These are phyloP conservation scores for Aspergillus novoparasiticus DNA, from an alignment of 2,329 filamentous ascomycete species.

Conservation along the genomic window DNA sequence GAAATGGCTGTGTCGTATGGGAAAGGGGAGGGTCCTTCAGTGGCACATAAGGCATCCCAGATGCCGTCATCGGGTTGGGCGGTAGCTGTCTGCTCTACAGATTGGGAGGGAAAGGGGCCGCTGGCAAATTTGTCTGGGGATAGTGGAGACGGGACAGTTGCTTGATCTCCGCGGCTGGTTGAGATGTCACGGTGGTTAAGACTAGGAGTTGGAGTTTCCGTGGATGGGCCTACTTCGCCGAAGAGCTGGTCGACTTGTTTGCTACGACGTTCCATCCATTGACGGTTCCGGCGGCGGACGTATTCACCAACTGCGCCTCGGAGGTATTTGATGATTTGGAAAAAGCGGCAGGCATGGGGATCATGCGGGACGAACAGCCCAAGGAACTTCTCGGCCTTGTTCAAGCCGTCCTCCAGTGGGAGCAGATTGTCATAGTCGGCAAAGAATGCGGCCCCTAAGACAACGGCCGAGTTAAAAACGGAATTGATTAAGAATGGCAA, in stretches of 20 bases:
- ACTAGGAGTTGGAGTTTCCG: slow-evolving; percentile 12
- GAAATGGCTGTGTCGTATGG: slow-evolving; percentile 37
- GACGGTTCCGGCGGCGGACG: slow-evolving; percentile 38
- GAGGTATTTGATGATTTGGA: slow-evolving; percentile 44
- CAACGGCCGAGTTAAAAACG: slow-evolving; percentile 49
- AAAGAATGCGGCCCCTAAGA: slow-evolving; percentile 50
- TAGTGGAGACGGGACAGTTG: slow-evolving; percentile 25
- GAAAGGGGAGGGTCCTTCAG: slow-evolving; percentile 20
- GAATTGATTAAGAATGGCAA: slow-evolving; percentile 52
- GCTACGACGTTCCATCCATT: slow-evolving; percentile 43
- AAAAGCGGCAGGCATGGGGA: slow-evolving; percentile 39
- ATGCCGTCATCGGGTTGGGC: slow-evolving; percentile 26
- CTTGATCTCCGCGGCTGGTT: slow-evolving; percentile 10
- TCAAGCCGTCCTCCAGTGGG: slow-evolving; percentile 36
- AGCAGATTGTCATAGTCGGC: slow-evolving; percentile 47
- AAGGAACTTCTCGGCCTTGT: slow-evolving; percentile 38
- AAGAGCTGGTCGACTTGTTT: slow-evolving; percentile 47
- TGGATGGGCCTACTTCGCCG: slow-evolving; percentile 34
- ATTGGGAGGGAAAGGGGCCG: slow-evolving; percentile 21
- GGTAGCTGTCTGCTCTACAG: slow-evolving; percentile 10
- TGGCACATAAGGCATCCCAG: slow-evolving; percentile 33
- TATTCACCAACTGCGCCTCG: slow-evolving; percentile 42
- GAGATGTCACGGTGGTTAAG: slow-evolving; percentile 4
- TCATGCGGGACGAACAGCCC: slow-evolving; percentile 38
- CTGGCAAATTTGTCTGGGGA: slow-evolving; percentile 24